These are phyloP conservation scores for Podila clonocystis DNA, from an alignment of 192 early-diverging fungal genomes.

Conservation along the genomic window DNA sequence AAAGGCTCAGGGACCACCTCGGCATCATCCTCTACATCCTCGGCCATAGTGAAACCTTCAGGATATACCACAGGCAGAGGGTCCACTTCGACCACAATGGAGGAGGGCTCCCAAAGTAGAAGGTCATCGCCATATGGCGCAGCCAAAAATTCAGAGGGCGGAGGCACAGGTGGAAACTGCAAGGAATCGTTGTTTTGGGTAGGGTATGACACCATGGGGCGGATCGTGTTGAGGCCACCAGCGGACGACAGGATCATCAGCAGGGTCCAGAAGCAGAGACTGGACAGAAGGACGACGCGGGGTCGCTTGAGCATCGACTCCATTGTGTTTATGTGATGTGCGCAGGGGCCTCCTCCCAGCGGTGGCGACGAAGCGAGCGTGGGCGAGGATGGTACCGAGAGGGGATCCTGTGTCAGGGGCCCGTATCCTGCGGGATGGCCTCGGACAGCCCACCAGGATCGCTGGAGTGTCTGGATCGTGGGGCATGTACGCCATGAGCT, in stretches of 20 bases:
- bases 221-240: constrained; percentile 23
- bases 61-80: not conserved
- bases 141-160: not conserved
- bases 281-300: constrained; percentile 22
- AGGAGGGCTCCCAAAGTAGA: constrained; percentile 7
- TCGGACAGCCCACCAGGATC: not conserved
- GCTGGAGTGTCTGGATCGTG: not conserved
- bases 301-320: constrained; percentile 14
- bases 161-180: not conserved
- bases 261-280: constrained; percentile 34
- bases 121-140: not conserved
- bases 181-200: not conserved
- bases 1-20: not conserved
- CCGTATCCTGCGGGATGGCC: constrained; percentile 18
- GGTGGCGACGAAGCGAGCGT: not conserved
- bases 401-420: constrained; percentile 7
- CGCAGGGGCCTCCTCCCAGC: not conserved
- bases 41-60: not conserved
- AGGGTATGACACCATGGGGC: not conserved
- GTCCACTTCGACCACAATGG: constrained; percentile 6
- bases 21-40: not conserved
- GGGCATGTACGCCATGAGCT: not conserved
- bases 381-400: not conserved
- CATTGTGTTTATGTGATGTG: not conserved
- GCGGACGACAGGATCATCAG: constrained; percentile 30